Evolutionary conservation across 1,139 yeast species (phyloP), one percentile per base, ranked within the genome.

Genomic region (Diutina rugosa): DNA sequence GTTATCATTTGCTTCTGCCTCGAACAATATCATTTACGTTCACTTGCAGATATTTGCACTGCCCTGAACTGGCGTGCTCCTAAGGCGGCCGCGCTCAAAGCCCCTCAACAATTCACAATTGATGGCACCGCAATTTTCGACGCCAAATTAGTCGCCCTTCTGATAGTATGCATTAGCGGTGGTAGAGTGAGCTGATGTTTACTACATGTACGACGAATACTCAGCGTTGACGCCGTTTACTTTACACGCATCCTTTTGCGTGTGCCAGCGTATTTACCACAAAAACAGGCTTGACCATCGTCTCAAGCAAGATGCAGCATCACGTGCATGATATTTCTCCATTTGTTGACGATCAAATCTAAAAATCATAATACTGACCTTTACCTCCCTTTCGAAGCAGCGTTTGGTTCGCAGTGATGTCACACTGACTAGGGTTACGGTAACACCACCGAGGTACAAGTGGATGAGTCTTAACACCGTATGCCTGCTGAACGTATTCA

Each of bases 401-500:
- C 21, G 61, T 61, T 57, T 63, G 67, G 54, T 63, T 61, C 21
- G 56, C 55, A 56, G 58, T 61, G 18, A 67, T 58, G 61, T 73
- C 78, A 63, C 81, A 77, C 38, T 72, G 67, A 61, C 72, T 76
- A 6, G 81, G 80, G 56, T 74, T 64, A 58, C 64, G 61, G 58
- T 70, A 60, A 59, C 81, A 77, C 60, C 66, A 73, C 59, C 69
- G 67, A 8, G 81, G 80, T 46, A 69, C 73, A 57, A 77, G 64
- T 1, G 79, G 77, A 29, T 49, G 44, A 29, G 53, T 49, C 7
- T 72, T 65, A 3, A 74, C 77, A 14, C 59, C 58, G 60, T 73
- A 65, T 0, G 78, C 79, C 55, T 70, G 60, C 6, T 72, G 72
- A 4, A 73, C 75, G 61, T 72, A 73, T 60, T 77, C 80, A 61